A percentile compares a stretch with the other conserved stretches of the same genome.
phyloP scores from a whole-genome alignment of 352 stramenopile species.

The Globisporangium middletonii region DNA sequence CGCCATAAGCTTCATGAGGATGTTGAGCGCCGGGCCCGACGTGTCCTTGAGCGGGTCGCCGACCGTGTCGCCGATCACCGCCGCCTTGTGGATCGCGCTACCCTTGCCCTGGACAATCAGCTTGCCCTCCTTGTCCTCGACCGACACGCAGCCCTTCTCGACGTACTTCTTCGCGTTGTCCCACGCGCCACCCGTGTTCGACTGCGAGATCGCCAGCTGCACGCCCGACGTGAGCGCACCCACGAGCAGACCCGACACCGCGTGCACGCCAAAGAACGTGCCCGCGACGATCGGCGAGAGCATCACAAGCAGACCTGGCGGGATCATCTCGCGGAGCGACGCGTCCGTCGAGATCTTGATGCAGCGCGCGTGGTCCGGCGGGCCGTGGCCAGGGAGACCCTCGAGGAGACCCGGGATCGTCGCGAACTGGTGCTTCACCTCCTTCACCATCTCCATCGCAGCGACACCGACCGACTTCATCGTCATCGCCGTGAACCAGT shows the following conservation, averaged over 20 bases:
- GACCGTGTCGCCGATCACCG: constrained; percentile 97
- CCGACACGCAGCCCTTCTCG: constrained; percentile 92
- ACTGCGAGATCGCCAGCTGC: constrained; percentile 99
- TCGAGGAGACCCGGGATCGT: constrained; percentile 98
- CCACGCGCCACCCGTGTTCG: constrained; percentile 99
- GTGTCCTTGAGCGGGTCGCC: constrained; percentile 99
- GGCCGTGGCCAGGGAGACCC: constrained; percentile 83
- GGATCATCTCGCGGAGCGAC: constrained; percentile 98
- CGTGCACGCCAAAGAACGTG: constrained; percentile 97
- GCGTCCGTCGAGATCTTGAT: constrained; percentile 99
- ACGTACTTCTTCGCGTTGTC: constrained; percentile 99
- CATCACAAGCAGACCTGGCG: constrained; percentile 97
- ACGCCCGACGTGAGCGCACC: constrained; percentile 94
- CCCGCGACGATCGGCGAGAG: constrained; percentile 97
- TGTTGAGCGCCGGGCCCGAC: constrained; percentile 98
- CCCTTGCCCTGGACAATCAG: constrained; percentile 92
- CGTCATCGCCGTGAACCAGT: constrained; percentile 99
- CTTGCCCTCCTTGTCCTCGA: constrained; percentile 90
- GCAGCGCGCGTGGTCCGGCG: constrained; percentile 88
- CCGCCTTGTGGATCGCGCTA: constrained; percentile 97
- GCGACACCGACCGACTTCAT: constrained; percentile 99
- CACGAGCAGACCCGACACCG: constrained; percentile 96
- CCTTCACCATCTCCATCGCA: constrained; percentile 99
- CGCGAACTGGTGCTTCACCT: constrained; percentile 99
- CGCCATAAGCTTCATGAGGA: constrained; percentile 99